Evolutionary conservation across 257 asterid species (phyloP).

Genomic region (Ajuga chamaepitys): DNA sequence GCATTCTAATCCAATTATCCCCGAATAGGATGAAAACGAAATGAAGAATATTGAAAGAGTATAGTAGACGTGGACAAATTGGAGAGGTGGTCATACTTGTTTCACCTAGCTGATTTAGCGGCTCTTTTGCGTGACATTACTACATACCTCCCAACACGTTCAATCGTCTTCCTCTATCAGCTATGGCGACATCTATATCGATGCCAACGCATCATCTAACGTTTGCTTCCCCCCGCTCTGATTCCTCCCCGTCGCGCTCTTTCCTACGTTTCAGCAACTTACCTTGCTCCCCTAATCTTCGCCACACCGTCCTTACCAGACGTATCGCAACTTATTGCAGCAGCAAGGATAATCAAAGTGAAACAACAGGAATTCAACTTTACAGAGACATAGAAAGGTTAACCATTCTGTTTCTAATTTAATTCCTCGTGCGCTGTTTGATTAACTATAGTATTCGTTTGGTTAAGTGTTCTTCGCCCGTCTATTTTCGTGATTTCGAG

Average conservation of each 20-base stretch:
- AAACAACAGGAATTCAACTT: conserved; percentile 59
- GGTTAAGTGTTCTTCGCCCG: neutral
- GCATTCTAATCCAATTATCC: too few species aligned
- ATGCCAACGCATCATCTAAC: conserved; percentile 14
- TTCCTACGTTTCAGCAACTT: conserved; percentile 16
- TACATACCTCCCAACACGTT: neutral
- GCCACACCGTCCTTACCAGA: conserved; percentile 10
- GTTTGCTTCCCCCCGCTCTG: conserved; percentile 11
- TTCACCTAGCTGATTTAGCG: neutral
- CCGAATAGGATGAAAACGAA: too few species aligned
- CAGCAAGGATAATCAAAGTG: conserved; percentile 18
- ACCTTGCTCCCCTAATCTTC: conserved; percentile 24
- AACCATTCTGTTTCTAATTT: neutral
- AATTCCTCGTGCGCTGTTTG: neutral
- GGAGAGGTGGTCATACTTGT: neutral
- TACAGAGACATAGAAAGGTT: conserved; percentile 87
- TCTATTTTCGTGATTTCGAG: neutral
- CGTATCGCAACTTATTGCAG: conserved; percentile 29
- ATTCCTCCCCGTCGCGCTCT: neutral
- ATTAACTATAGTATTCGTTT: neutral
- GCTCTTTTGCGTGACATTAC: neutral
- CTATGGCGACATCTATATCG: conserved; percentile 39
- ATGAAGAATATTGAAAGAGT: neutral
- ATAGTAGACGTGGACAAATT: neutral
- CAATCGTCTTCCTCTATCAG: neutral